A percentile compares a stretch with the other conserved stretches of the same genome.
phyloP scores from a whole-genome alignment of 2,329 filamentous ascomycete species.

The Amylocarpus encephaloides region DNA sequence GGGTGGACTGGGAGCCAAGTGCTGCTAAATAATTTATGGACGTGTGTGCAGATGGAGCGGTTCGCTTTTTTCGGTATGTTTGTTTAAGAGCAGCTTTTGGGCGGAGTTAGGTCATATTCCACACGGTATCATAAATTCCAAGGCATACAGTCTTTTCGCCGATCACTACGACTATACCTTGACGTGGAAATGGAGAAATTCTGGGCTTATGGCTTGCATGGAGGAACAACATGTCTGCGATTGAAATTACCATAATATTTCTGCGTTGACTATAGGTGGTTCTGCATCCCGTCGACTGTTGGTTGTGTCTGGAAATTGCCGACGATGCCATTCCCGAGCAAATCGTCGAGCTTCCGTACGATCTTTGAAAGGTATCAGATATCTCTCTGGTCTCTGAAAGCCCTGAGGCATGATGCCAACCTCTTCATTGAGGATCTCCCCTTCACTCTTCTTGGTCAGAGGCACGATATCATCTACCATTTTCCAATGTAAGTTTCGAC shows the following conservation, averaged over 20 bases:
- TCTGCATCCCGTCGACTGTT: slow-evolving; percentile 30
- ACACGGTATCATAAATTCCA: slow-evolving; percentile 29
- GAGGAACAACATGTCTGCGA: slow-evolving; percentile 4
- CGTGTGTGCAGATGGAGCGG: slow-evolving; percentile 8
- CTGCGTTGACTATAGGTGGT: slow-evolving; percentile 37
- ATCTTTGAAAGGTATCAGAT: slow-evolving; percentile 29
- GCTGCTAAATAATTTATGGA: slow-evolving; percentile 54
- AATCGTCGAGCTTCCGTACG: slow-evolving; percentile 37
- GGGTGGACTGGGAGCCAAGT: slow-evolving; percentile 56
- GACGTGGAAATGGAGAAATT: slow-evolving; percentile 4
- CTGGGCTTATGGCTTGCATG: slow-evolving; percentile 10
- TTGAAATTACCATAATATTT: slow-evolving; percentile 42
- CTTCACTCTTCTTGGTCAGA: slow-evolving; percentile 2
- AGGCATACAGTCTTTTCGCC: slow-evolving; percentile 20
- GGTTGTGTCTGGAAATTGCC: slow-evolving; percentile 34
- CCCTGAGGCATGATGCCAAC: background rate
- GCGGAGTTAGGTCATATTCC: slow-evolving; percentile 30
- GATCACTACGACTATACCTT: slow-evolving; percentile 13
- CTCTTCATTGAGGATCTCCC: slow-evolving; percentile 1
- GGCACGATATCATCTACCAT: slow-evolving; percentile 17
- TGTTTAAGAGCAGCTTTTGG: slow-evolving; percentile 28
- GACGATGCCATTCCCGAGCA: slow-evolving; percentile 45
- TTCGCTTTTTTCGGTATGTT: slow-evolving; percentile 23
- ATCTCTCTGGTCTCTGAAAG: slow-evolving; percentile 18
- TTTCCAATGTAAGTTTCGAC: slow-evolving; percentile 30